Conservation (phyloP, 441 rosid genomes). For the Populus hybrid region DNA sequence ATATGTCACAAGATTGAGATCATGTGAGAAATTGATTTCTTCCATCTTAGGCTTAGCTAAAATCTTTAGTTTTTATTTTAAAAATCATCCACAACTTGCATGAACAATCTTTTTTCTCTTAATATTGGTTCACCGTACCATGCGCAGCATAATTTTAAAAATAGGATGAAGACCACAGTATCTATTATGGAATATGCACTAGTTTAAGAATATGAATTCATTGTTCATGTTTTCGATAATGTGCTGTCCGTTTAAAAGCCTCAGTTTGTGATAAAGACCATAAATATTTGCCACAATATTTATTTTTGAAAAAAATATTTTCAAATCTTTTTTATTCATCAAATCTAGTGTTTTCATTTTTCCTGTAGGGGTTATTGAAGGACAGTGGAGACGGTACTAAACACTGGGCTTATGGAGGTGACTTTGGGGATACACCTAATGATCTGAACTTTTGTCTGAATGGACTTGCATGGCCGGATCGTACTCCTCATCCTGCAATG, state of each 20-base stretch:
- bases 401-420: constrained; percentile 99
- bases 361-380: constrained; percentile 70
- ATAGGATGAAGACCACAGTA: not conserved
- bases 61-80: not conserved
- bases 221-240: not conserved
- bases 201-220: not conserved
- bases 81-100: not conserved
- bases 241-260: not conserved
- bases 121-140: not conserved
- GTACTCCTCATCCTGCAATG: constrained; percentile 91
- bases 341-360: constrained; percentile 14
- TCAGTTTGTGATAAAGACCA: not conserved
- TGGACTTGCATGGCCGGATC: constrained; percentile 92
- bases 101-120: not conserved
- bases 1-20: not conserved
- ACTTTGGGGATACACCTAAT: constrained; percentile 93
- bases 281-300: not conserved
- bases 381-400: constrained; percentile 61
- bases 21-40: constrained; percentile 1
- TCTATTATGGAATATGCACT: not conserved
- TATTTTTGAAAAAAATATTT: not conserved
- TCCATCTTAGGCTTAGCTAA: not conserved
- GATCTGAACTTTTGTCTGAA: constrained; percentile 93
- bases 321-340: not conserved
- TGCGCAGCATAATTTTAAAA: not conserved